Evolutionary conservation across 1,284 basidiomycete genomes (phyloP).

Genomic region (Earliella scabrosa): DNA sequence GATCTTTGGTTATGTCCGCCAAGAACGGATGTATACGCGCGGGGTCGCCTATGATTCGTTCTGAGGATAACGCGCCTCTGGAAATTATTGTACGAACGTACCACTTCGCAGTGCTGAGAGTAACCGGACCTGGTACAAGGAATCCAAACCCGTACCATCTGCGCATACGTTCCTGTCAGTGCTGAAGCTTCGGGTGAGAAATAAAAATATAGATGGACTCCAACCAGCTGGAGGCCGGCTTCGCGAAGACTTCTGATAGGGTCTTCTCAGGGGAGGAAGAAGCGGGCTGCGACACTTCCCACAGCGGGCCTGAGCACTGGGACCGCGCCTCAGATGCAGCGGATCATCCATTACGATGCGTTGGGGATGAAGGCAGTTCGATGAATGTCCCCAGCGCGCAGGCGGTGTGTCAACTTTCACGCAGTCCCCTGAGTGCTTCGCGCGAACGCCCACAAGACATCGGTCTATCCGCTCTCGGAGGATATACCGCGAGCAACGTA

Average conservation of each 20-base stretch:
- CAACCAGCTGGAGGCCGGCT: no score
- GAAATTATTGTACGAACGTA: slow-evolving; percentile 26
- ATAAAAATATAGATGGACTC: neutral
- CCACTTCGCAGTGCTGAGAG: slow-evolving; percentile 78
- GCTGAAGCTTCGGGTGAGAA: neutral
- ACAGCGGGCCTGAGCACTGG: no score
- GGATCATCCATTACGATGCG: neutral
- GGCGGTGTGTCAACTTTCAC: neutral
- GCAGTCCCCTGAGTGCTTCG: no score
- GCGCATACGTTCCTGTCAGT: neutral
- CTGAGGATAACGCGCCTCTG: neutral
- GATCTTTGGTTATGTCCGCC: slow-evolving; percentile 72
- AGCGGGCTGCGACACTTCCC: no score
- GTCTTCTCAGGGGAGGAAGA: no score
- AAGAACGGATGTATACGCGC: slow-evolving; percentile 84
- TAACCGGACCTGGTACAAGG: slow-evolving; percentile 79
- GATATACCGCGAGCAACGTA: no score
- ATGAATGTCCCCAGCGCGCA: neutral
- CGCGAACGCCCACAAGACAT: no score
- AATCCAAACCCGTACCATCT: slow-evolving; percentile 43
- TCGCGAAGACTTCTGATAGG: no score
- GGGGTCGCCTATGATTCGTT: slow-evolving; percentile 60
- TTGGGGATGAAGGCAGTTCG: neutral
- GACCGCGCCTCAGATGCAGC: no score
- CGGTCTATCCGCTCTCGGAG: no score